Base-by-base conservation (phyloP, 2,329 filamentous ascomycete genomes). In the Cryphonectria japonica region DNA sequence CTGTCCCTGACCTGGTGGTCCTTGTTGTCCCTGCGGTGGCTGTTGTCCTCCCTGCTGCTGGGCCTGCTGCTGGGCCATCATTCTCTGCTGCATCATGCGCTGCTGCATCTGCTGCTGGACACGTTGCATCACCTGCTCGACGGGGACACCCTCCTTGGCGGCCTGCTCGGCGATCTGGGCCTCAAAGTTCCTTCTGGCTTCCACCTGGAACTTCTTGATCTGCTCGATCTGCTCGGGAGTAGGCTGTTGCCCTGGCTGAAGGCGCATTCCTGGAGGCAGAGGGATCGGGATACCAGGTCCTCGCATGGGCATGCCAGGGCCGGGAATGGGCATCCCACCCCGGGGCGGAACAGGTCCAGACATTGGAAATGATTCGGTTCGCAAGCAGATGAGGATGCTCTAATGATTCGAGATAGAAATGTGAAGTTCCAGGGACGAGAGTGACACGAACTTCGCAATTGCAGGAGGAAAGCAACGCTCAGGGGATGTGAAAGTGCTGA, bases 81-180 rank as follows among this genome's bases (percentile, higher is more conserved):
- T 69, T 26, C 67, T 52, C 46, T 69, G 67, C 41, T 82, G 82
- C 76, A 82, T 80, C 4, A 84, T 85, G 76, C 90, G 87, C 75
- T 82, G 82, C 76, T 82, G 80, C 4, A 84, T 85, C 77, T 90
- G 87, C 75, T 83, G 84, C 80, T 88, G 89, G 76, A 92, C 84
- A 72, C 89, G 87, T 78, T 91, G 90, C 77, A 97, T 88, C 79
- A 97, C 97, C 81, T 97, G 87, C 61, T 92, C 93, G 0, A 96
- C 91, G 8, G 92, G 90, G 87, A 98, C 90, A 79, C 95, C 95
- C 74, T 91, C 89, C 82, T 92, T 94, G 78, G 92, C 86, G 65
- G 95, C 95, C 82, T 98, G 95, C 66, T 89, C 88, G 65, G 92
- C 91, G 61, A 98, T 84, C 81, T 96, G 92, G 76, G 90, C 89